Evolutionary conservation across 345 rosid species (phyloP).

Genomic region (Turnera subulata): DNA sequence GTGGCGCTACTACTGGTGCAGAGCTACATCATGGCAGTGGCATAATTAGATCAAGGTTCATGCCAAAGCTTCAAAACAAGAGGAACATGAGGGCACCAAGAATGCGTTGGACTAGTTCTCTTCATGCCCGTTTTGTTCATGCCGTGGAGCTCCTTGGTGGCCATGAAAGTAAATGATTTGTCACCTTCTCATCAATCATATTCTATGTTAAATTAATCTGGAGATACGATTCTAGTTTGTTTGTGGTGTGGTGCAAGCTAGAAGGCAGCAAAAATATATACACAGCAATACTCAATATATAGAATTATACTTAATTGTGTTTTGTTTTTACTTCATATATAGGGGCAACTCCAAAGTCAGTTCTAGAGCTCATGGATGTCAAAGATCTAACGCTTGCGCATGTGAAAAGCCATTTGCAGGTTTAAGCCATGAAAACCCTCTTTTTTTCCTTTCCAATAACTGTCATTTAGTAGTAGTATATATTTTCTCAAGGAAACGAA

Average conservation of each 20-base stretch:
- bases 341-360: constrained; percentile 98
- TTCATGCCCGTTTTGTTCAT: constrained; percentile 96
- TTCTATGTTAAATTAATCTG: neutral
- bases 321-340: neutral
- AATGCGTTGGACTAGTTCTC: constrained; percentile 98
- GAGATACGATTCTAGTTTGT: too few relatives aligned
- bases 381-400: constrained; percentile 98
- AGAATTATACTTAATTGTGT: too few relatives aligned
- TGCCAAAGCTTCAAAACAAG: constrained; percentile 60
- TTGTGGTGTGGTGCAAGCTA: too few relatives aligned
- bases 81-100: constrained; percentile 61
- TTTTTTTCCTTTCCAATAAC: too few relatives aligned
- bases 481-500: too few relatives aligned
- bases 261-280: too few relatives aligned
- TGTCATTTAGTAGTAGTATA: too few relatives aligned
- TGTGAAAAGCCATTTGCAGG: constrained; percentile 98
- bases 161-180: constrained; percentile 73
- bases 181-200: neutral
- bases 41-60: constrained; percentile 58
- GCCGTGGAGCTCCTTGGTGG: constrained; percentile 99
- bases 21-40: constrained; percentile 27
- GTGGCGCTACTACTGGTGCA: constrained; percentile 29
- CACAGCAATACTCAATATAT: too few relatives aligned
- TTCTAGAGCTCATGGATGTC: constrained; percentile 98
- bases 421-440: constrained; percentile 15